Conservation (phyloP, 495 filamentous ascomycete genomes). For the Aspergillus indologenus region DNA sequence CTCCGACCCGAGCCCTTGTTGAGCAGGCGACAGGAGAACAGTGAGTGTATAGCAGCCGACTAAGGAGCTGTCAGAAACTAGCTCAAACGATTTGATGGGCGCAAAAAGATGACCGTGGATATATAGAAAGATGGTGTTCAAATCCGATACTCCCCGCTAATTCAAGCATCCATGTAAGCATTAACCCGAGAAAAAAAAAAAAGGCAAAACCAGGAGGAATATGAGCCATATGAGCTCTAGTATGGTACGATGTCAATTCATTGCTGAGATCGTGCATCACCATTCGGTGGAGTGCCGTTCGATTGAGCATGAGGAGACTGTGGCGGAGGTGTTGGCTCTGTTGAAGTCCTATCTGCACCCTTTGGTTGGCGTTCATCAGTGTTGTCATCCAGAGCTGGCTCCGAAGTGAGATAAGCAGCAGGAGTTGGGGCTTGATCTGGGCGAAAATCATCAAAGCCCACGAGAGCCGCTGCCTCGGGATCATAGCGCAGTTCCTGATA, state of each 20-base stretch:
- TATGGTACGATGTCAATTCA: neutral
- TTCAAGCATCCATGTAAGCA: conserved; percentile 10
- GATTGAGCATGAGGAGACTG: neutral
- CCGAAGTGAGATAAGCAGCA: neutral
- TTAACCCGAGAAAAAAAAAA: conserved; percentile 1
- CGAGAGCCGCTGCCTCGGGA: conserved; percentile 43
- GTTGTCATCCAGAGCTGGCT: neutral
- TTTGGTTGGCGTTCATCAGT: neutral
- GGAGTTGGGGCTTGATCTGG: conserved; percentile 4
- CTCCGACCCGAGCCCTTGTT: neutral
- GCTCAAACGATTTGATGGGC: neutral
- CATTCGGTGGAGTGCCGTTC: neutral
- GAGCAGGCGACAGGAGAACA: neutral
- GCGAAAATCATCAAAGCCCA: conserved; percentile 26
- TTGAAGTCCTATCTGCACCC: neutral
- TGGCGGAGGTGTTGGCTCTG: neutral
- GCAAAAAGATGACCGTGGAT: neutral
- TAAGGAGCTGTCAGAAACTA: neutral
- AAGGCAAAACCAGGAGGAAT: too few species aligned
- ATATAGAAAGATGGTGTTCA: neutral
- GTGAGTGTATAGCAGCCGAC: neutral
- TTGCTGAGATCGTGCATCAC: neutral
- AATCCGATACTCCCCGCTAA: conserved; percentile 22
- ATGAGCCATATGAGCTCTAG: neutral
- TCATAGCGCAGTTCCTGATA: conserved; percentile 43